These are phyloP conservation scores for Collybia sordida DNA, from an alignment of 768 basidiomycete species.

Conservation along the genomic window DNA sequence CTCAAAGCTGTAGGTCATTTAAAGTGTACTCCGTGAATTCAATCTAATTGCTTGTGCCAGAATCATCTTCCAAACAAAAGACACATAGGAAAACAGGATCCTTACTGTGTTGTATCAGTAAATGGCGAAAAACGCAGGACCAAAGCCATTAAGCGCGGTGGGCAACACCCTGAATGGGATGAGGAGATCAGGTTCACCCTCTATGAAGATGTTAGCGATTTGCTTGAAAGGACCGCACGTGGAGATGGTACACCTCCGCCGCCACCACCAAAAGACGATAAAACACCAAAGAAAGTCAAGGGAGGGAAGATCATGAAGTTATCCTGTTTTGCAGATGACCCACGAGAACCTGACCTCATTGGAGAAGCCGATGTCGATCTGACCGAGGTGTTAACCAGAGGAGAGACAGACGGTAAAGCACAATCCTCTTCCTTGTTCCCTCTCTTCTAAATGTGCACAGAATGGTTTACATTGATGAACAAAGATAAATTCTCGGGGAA, in stretches of 20 bases:
- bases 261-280: slow-evolving; percentile 63
- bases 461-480: slow-evolving; percentile 90
- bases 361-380: slow-evolving; percentile 90
- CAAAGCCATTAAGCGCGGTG: slow-evolving; percentile 93
- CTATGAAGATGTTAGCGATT: slow-evolving; percentile 68
- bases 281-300: slow-evolving; percentile 50
- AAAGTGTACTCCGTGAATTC: slow-evolving; percentile 29
- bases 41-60: slow-evolving; percentile 37
- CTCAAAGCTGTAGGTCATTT: slow-evolving; percentile 72
- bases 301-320: slow-evolving; percentile 77
- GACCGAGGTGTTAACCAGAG: slow-evolving; percentile 87
- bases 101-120: slow-evolving; percentile 81
- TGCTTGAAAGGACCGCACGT: slow-evolving; percentile 40
- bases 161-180: slow-evolving; percentile 99
- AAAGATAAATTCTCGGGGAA: slow-evolving; percentile 96
- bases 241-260: slow-evolving; percentile 58
- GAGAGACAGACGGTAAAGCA: slow-evolving; percentile 90
- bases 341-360: slow-evolving; percentile 93
- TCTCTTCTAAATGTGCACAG: slow-evolving; percentile 39
- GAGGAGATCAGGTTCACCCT: slow-evolving; percentile 94
- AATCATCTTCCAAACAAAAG: slow-evolving; percentile 89
- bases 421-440: slow-evolving; percentile 1
- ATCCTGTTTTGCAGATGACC: slow-evolving; percentile 92
- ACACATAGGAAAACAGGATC: slow-evolving; percentile 96
- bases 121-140: slow-evolving; percentile 86